Evolutionary conservation across 2,329 filamentous ascomycete genomes (phyloP).

Genomic region (Diaporthe ampelina): DNA sequence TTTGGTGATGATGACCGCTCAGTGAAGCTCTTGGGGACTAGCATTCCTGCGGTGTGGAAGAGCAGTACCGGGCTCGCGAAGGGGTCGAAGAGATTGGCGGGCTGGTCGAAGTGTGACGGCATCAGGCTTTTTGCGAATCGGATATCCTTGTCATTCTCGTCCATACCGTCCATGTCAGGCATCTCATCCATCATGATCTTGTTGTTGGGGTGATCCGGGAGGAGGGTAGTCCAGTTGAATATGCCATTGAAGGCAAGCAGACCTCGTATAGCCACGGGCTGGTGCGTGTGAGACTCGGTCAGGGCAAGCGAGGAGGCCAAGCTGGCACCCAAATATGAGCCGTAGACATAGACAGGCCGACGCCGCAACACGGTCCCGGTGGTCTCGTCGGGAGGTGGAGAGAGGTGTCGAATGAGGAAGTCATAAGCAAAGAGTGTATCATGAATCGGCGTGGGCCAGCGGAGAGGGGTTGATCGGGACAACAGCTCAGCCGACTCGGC

Average conservation of each 20-base stretch:
- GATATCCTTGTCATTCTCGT: slow-evolving; percentile 54
- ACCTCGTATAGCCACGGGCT: slow-evolving; percentile 64
- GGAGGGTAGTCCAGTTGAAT: slow-evolving; percentile 75
- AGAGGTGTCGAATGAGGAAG: slow-evolving; percentile 63
- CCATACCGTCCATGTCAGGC: slow-evolving; percentile 33
- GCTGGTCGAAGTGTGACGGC: slow-evolving; percentile 61
- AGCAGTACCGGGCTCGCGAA: slow-evolving; percentile 72
- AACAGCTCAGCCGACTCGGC: slow-evolving; percentile 1
- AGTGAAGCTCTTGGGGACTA: slow-evolving; percentile 61
- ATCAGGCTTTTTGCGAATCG: slow-evolving; percentile 53
- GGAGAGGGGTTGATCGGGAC: slow-evolving; percentile 45
- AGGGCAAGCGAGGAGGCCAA: slow-evolving; percentile 70
- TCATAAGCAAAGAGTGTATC: slow-evolving; percentile 68
- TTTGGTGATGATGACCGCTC: neutral
- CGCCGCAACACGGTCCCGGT: slow-evolving; percentile 44
- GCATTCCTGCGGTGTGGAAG: slow-evolving; percentile 67
- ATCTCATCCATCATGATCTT: slow-evolving; percentile 43
- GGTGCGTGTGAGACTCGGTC: slow-evolving; percentile 64
- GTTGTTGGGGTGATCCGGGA: slow-evolving; percentile 66
- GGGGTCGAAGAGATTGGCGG: slow-evolving; percentile 68
- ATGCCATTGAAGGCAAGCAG: slow-evolving; percentile 71
- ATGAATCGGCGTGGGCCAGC: slow-evolving; percentile 71
- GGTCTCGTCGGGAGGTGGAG: slow-evolving; percentile 48
- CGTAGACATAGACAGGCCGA: slow-evolving; percentile 65
- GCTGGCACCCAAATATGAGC: slow-evolving; percentile 70